Evolutionary conservation across 2,329 filamentous ascomycete genomes (phyloP).

Genomic region (Hypoxylon sp.): DNA sequence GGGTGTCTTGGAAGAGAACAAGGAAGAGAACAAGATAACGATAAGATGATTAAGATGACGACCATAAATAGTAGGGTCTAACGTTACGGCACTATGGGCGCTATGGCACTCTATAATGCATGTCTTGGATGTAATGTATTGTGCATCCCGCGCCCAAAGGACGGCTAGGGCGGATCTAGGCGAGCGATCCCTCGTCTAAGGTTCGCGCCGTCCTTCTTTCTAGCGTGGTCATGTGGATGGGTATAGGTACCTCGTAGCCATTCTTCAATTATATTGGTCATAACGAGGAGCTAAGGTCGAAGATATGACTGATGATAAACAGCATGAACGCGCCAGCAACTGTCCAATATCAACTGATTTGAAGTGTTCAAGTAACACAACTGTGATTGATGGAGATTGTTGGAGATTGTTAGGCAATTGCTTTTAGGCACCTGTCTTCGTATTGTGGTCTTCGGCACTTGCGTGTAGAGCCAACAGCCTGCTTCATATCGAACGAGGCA

Average conservation of each 20-base stretch:
- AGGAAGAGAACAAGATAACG: conserved; percentile 37
- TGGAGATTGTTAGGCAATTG: conserved; percentile 37
- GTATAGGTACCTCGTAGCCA: conserved; percentile 7
- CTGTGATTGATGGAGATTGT: conserved; percentile 32
- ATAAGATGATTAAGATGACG: conserved; percentile 35
- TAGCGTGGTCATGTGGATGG: conserved; percentile 34
- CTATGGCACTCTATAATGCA: conserved; percentile 5
- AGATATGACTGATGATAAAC: conserved; percentile 21
- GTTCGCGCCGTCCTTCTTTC: conserved; percentile 34
- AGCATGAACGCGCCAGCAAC: conserved; percentile 29
- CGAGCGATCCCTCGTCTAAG: conserved; percentile 33
- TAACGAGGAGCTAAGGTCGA: neutral
- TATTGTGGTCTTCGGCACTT: conserved; percentile 35
- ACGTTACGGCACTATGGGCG: conserved; percentile 16
- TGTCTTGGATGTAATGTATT: conserved; percentile 22
- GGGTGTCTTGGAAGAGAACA: conserved; percentile 34
- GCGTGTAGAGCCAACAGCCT: conserved; percentile 17
- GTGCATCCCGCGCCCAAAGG: conserved; percentile 20
- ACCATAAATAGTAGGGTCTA: conserved; percentile 39
- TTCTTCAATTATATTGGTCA: conserved; percentile 16
- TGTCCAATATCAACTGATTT: conserved; percentile 24
- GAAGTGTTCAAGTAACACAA: conserved; percentile 16
- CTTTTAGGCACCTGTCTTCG: conserved; percentile 40
- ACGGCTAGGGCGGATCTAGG: conserved; percentile 46
- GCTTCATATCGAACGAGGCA: conserved; percentile 31